These are phyloP conservation scores for Penicillium sp. DNA, from an alignment of 2,329 filamentous ascomycete species.

Conservation along the genomic window DNA sequence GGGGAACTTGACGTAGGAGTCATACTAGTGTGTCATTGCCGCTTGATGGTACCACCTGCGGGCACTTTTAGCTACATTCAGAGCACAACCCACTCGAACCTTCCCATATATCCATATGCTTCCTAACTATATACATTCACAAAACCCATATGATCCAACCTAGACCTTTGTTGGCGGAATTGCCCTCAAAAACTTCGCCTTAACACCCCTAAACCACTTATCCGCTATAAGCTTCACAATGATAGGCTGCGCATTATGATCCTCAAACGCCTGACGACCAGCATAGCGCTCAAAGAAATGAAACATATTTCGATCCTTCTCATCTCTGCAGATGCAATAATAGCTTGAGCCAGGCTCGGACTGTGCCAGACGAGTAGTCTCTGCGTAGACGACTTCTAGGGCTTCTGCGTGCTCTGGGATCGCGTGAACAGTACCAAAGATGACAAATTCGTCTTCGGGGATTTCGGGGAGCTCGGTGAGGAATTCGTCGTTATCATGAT, in stretches of 20 bases:
- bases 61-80: not conserved
- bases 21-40: not conserved
- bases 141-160: too few species aligned
- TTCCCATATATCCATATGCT: too few species aligned
- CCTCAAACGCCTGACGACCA: conserved; percentile 7
- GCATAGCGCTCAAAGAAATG: conserved; percentile 11
- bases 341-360: conserved; percentile 10
- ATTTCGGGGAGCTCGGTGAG: conserved; percentile 3
- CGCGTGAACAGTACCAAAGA: conserved; percentile 11
- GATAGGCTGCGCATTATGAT: conserved; percentile 12
- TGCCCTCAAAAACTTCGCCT: conserved; percentile 8
- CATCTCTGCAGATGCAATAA: conserved; percentile 9
- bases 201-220: conserved; percentile 7
- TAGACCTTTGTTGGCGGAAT: not conserved
- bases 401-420: conserved; percentile 12
- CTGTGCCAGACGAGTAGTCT: conserved; percentile 11
- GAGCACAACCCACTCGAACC: too few species aligned
- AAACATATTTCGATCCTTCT: conserved; percentile 3
- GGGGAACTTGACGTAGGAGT: not conserved
- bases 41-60: not conserved
- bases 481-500: not conserved
- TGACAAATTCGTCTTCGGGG: conserved; percentile 8
- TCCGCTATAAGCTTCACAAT: conserved; percentile 12
- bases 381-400: conserved; percentile 11
- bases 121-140: not conserved